Conservation (phyloP, 2,329 filamentous ascomycete genomes). For the Diaporthe nobilis region DNA sequence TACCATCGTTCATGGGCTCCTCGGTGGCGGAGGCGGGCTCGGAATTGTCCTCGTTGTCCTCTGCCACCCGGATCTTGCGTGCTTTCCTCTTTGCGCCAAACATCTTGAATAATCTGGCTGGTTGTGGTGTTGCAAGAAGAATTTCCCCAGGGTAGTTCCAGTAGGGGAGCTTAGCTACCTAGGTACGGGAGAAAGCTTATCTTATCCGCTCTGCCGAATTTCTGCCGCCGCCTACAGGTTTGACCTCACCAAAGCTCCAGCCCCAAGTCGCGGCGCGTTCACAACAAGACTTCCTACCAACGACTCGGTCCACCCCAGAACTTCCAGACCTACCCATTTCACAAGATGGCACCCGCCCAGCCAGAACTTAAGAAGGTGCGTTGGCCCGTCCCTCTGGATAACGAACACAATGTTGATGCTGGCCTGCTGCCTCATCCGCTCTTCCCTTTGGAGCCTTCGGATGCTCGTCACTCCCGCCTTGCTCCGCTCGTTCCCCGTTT, state of each 20-base stretch:
- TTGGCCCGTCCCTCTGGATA: background rate
- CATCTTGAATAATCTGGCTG: constrained; percentile 57
- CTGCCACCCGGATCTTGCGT: constrained; percentile 80
- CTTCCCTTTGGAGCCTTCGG: constrained; percentile 1
- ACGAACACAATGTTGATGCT: background rate
- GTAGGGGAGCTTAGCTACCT: background rate
- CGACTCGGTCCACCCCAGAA: constrained; percentile 14
- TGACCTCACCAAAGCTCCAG: constrained; percentile 38
- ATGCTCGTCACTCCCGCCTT: background rate
- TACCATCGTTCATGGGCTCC: constrained; percentile 54
- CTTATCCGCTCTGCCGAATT: constrained; percentile 44
- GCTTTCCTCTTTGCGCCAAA: constrained; percentile 77
- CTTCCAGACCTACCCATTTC: background rate
- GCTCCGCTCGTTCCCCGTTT: background rate
- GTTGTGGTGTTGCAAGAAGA: background rate
- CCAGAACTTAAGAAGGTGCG: constrained; percentile 97
- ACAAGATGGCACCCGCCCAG: constrained; percentile 96
- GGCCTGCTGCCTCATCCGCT: constrained; percentile 20
- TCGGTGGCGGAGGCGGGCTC: constrained; percentile 43
- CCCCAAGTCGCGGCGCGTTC: constrained; percentile 35
- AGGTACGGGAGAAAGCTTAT: constrained; percentile 38
- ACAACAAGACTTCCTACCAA: constrained; percentile 7
- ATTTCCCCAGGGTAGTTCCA: background rate
- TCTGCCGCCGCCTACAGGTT: constrained; percentile 38
- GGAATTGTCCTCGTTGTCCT: constrained; percentile 71